A percentile compares a stretch with the other conserved stretches of the same genome.
phyloP scores from a whole-genome alignment of 306 rosid species.

The Lathyrus oleraceus region DNA sequence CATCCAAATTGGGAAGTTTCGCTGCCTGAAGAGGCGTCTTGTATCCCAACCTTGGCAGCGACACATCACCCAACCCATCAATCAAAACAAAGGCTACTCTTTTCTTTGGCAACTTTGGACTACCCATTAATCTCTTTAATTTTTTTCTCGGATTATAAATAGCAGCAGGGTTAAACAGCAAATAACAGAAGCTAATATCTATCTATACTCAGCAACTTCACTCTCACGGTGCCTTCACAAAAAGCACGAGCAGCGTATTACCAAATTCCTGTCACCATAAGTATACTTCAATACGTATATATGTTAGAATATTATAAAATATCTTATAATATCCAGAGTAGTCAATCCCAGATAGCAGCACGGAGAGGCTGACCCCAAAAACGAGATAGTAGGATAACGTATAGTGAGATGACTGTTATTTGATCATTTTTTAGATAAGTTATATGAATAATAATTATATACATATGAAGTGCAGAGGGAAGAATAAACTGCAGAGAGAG shows the following conservation, averaged over 20 bases:
- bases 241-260: slow-evolving; percentile 29
- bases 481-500: too few species aligned
- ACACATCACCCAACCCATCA: slow-evolving; percentile 95
- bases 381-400: too few species aligned
- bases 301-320: too few species aligned
- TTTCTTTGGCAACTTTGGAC: slow-evolving; percentile 58
- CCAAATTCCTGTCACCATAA: slow-evolving; percentile 36
- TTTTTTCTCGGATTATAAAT: slow-evolving; percentile 9
- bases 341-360: too few species aligned
- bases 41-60: slow-evolving; percentile 72
- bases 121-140: slow-evolving; percentile 42
- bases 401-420: too few species aligned
- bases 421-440: too few species aligned
- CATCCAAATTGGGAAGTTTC: slow-evolving; percentile 75
- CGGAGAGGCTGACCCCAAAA: too few species aligned
- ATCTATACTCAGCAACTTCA: slow-evolving; percentile 28
- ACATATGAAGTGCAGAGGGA: too few species aligned
- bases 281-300: not conserved
- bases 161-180: not conserved
- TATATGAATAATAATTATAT: too few species aligned
- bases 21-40: slow-evolving; percentile 93
- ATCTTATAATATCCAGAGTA: too few species aligned
- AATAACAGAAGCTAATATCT: slow-evolving; percentile 4
- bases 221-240: slow-evolving; percentile 22
- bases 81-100: slow-evolving; percentile 94